These are phyloP conservation scores for Amanita exitialis DNA, from an alignment of 768 basidiomycete genomes.

Conservation along the genomic window DNA sequence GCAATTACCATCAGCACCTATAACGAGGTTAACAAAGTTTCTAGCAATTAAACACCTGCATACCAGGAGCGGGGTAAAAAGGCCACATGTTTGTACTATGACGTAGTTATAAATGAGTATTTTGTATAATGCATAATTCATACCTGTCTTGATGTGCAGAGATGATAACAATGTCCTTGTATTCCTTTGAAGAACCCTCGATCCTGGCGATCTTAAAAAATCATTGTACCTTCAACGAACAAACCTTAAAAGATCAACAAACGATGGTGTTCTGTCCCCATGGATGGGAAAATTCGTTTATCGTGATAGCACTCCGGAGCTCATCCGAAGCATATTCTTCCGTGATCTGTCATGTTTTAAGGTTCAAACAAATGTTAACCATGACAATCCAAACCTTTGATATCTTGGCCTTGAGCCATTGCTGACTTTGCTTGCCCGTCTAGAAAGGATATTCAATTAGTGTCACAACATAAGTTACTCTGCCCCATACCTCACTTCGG, in stretches of 20 bases:
- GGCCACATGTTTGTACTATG: slow-evolving; percentile 68
- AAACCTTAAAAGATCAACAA: slow-evolving; percentile 15
- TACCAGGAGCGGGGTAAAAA: slow-evolving; percentile 70
- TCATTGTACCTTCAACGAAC: slow-evolving; percentile 8
- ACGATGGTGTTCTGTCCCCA: slow-evolving; percentile 85
- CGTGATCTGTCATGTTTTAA: slow-evolving; percentile 42
- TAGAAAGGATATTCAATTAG: slow-evolving; percentile 23
- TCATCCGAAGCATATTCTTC: slow-evolving; percentile 44
- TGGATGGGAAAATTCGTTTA: slow-evolving; percentile 65
- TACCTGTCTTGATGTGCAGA: slow-evolving; percentile 82
- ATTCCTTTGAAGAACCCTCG: slow-evolving; percentile 53
- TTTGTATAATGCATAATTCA: not conserved
- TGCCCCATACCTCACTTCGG: slow-evolving; percentile 56
- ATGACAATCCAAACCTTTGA: slow-evolving; percentile 33
- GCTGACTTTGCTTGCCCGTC: slow-evolving; percentile 70
- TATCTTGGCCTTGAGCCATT: slow-evolving; percentile 66
- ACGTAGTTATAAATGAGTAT: not conserved
- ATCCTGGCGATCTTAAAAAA: slow-evolving; percentile 60
- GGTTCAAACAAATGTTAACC: slow-evolving; percentile 4
- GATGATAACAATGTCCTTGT: slow-evolving; percentile 59
- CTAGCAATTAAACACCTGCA: slow-evolving; percentile 10
- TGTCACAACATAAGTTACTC: slow-evolving; percentile 9
- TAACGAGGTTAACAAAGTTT: slow-evolving; percentile 14
- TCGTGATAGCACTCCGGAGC: slow-evolving; percentile 45
- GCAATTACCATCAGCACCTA: slow-evolving; percentile 40